Evolutionary conservation across 345 rosid genomes (phyloP), one percentile per base, ranked within the genome.

Genomic region (Sapria himalayana): DNA sequence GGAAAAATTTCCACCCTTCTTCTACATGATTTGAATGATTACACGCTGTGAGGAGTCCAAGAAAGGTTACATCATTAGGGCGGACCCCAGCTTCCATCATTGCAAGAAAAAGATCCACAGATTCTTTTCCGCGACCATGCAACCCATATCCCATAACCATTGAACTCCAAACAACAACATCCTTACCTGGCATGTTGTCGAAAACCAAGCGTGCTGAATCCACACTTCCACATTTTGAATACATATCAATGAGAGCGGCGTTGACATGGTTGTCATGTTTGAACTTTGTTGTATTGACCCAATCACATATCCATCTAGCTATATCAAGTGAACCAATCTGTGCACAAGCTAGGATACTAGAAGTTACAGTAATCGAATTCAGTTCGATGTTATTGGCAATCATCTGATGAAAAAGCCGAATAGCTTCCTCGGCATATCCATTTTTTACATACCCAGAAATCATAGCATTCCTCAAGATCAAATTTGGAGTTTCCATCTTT

Each of bases 371-470:
- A 47, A 72, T 70, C 12, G 74, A 61, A 62, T 78, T 78, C 0
- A 60, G 59, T 57, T 31, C 53, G 31, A 63, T 43, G 22, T 60
- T 61, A 43, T 53, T 53, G 6, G 22, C 29, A 40, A 50, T 60
- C 78, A 78, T 78, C 43, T 52, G 50, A 15, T 42, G 65, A 50
- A 72, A 78, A 46, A 72, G 50, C 39, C 59, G 63, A 27, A 72
- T 49, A 39, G 75, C 81, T 41, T 74, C 66, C 45, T 57, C 70
- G 5, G 81, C 69, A 33, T 59, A 59, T n/a, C 85, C 85, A 44
- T 75, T 75, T 35, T 72, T 79, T 0, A 67, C 67, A 50, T 75
- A 72, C 24, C 81, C 85, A 55, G 92, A 78, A 41, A 72, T 75
- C 85, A 78, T 72, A 19, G 76, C 76, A 43, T 75, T 75, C 81